Base-by-base conservation (phyloP, 345 rosid genomes). In the Murraya koenigii region DNA sequence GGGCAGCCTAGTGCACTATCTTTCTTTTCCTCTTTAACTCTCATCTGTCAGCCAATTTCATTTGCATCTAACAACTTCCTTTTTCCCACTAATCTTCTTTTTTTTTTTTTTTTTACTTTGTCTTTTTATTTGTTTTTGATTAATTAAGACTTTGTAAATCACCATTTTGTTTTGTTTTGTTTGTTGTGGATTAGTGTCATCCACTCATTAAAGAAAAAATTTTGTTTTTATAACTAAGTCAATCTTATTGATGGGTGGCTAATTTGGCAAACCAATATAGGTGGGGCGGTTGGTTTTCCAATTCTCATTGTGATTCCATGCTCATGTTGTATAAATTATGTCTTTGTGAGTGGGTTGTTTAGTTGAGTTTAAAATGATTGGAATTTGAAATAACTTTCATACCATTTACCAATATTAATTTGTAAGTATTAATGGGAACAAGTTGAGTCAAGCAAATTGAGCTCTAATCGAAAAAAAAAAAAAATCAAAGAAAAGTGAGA, bases 201-300 rank as follows among this genome's bases (percentile, higher is more conserved):
- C 79, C 83, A 81, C 84, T 83, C 66, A 83, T 79, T 55, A 75
- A 67, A 60, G 72, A 59, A 20, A 54, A 10, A 15, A 4, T 13
- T 5, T 44, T 55, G 19, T 22, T 35, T 54, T 58, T 35, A 15
- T 47, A 33, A 62, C 6, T 32, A 59, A 15, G 55, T 5, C 55
- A 49, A 49, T 49, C 20, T 52, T 5, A 17, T 22, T 52, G 6
- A 52, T 52, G 20, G 56, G 56, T 52, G 56, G 56, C 2, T 17
- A 17, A 71, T 28, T 66, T 81, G 85, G 81, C 84, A 73, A 77
- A 17, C 41, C 75, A 63, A 79, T 66, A 64, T 65, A 75, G 84
- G 86, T 77, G 65, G 81, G 88, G 72, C 82, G 88, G 86, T 77
- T 83, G 72, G 20, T 39, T 56, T 15, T 71, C 66, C 39, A 64